Base-by-base conservation (phyloP, 148 eudicot genomes). In the Chenopodium formosanum region DNA sequence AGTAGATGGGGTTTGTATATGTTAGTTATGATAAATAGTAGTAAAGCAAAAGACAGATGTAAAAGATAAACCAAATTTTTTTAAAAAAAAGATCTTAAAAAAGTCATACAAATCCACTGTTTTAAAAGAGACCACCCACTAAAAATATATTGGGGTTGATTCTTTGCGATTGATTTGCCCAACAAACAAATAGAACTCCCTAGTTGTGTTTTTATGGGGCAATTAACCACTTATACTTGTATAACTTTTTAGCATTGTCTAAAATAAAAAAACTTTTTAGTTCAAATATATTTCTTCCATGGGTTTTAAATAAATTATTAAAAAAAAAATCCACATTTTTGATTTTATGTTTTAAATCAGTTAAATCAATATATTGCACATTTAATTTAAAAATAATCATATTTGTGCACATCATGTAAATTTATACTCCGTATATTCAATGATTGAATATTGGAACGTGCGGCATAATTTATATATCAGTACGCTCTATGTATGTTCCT, bases 21-120 rank as follows among this genome's bases (percentile, higher is more conserved):
- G 80, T 79, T 75, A 70, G 70, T 52, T 79, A 69, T 83, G 81
- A 83, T 73, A 73, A 79, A 79, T 56, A 75, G 64, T 52, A 79
- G 64, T 52, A 75, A 83, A 53, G 79, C 69, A 56, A 13, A 79
- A 71, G 70, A 75, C 44, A 81, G 75, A 79, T 68, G 79, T 77
- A 75, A 79, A 84, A 47, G 37, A 10, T 40, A 40, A 29, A 16
- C 20, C 53, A 13, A 46, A 63, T n/a, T n/a, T n/a, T n/a, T n/a
- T n/a, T n/a, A 78, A 50, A 8, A 17, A 48, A 78, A 29, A 52
- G 58, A 58, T 65, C 67, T 25, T 12, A 53, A 48, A 62, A 83
- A 84, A 84, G 80, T 84, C 83, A 79, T 63, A 79, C 46, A 74
- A 6, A 1, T 68, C 37, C 62, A 83, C 72, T 80, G 32, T 75